Evolutionary conservation across 495 filamentous ascomycete genomes (phyloP), one percentile per base, ranked within the genome.

Genomic region (Xylaria flabelliformis): DNA sequence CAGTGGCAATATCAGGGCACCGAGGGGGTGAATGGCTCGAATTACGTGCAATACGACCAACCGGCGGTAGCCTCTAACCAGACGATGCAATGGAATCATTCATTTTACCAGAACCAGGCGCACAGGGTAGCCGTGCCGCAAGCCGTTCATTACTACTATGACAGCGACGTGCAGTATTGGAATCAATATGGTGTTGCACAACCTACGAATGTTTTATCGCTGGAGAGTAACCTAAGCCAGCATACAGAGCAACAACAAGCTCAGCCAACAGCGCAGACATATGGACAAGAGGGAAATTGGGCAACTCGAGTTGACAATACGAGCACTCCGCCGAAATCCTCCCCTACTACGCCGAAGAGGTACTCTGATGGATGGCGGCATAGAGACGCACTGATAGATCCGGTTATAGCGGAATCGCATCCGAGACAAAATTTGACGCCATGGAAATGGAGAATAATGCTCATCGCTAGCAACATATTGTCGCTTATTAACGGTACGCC

Each of bases 371-470:
- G 48, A 67, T 67, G 65, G 65, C 65, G 56, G 24, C 65, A 67
- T 12, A 67, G 65, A 56, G 26, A 8, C 15, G 65, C 65, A 7
- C 26, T 63, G 55, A 63, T 63, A 17, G 41, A 62, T 13, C 67
- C 67, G 17, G 26, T 70, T 17, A 62, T 51, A 36, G 34, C 58
- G 32, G 67, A 70, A 21, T 50, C 67, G 26, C 67, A 70, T 24
- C 67, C 67, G 42, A 59, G 67, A 21, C 55, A 70, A 24, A 61
- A 70, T 10, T 13, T 70, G 19, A 48, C 55, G 3, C 0, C 17
- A 21, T 70, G 67, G 67, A 70, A 70, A 62, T 70, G 67, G 67
- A 46, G 58, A 41, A 8, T 63, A 7, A 61, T 70, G 67, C 36
- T 70, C 41, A 12, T 63, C 9, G 67, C 41, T 2, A 46, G 55